Conservation (phyloP, 1,284 basidiomycete species). For the Pseudozyma pruni region DNA sequence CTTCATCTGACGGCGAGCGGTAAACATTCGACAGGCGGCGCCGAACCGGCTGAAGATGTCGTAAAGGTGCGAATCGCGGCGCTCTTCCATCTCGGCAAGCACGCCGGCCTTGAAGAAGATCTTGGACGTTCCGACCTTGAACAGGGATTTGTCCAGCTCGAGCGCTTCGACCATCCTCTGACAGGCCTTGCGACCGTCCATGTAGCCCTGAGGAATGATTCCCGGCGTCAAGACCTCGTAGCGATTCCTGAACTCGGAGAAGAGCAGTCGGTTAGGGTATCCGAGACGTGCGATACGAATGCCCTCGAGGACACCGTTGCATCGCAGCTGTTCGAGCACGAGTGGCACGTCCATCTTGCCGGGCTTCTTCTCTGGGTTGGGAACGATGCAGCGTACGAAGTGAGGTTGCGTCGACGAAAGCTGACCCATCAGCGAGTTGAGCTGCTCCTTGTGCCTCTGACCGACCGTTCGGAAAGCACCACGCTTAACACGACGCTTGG, state of each 20-base stretch:
- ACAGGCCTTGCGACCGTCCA: conserved; percentile 95
- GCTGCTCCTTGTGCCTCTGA: conserved; percentile 95
- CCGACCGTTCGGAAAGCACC: conserved; percentile 96
- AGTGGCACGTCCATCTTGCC: conserved; percentile 91
- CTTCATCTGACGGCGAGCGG: conserved; percentile 88
- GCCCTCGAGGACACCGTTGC: conserved; percentile 98
- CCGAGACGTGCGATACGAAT: conserved; percentile 97
- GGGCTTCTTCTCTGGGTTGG: conserved; percentile 91
- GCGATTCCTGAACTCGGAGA: conserved; percentile 95
- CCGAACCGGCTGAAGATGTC: conserved; percentile 91
- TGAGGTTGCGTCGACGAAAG: conserved; percentile 95
- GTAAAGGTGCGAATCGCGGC: conserved; percentile 84
- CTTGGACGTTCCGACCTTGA: conserved; percentile 94
- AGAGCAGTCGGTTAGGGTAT: conserved; percentile 95
- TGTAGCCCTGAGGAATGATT: conserved; percentile 89
- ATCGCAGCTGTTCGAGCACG: conserved; percentile 94
- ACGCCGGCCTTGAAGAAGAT: conserved; percentile 99
- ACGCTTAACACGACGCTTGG: conserved; percentile 84
- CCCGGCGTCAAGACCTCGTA: conserved; percentile 96
- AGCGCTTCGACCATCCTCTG: conserved; percentile 90
- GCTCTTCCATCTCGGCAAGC: conserved; percentile 95
- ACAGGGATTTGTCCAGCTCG: conserved; percentile 84
- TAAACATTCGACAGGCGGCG: conserved; percentile 84
- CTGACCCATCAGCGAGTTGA: conserved; percentile 89
- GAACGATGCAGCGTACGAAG: conserved; percentile 98